A percentile compares a stretch with the other conserved stretches of the same genome.
These are phyloP conservation scores for Phoma sp. DNA, from an alignment of 2,329 filamentous ascomycete genomes.

Conservation along the genomic window DNA sequence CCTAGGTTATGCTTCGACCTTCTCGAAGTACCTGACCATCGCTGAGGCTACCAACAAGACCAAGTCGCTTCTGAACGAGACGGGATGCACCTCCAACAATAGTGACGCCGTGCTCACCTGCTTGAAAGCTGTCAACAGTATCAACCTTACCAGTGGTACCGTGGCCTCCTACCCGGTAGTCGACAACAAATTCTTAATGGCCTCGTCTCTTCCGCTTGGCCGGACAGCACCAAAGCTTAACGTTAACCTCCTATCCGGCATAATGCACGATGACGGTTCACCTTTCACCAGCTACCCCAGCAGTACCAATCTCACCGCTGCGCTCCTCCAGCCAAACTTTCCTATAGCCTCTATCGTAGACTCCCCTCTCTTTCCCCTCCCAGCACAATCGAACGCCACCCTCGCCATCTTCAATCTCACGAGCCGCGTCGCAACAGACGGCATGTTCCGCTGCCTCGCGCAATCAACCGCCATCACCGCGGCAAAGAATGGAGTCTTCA, in stretches of 20 bases:
- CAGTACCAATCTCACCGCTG: slow-evolving; percentile 29
- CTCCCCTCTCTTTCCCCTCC: slow-evolving; percentile 26
- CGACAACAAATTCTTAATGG: slow-evolving; percentile 41
- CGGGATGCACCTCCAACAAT: slow-evolving; percentile 28
- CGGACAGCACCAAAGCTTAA: slow-evolving; percentile 23
- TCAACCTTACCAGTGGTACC: slow-evolving; percentile 16
- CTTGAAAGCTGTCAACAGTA: slow-evolving; percentile 31
- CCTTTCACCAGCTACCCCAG: slow-evolving; percentile 40
- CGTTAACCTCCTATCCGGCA: slow-evolving; percentile 35
- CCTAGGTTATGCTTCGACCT: slow-evolving; percentile 28
- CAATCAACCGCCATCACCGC: slow-evolving; percentile 38
- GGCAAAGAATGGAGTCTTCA: slow-evolving; percentile 33
- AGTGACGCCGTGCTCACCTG: slow-evolving; percentile 27
- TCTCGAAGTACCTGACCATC: slow-evolving; percentile 36
- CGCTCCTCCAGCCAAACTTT: slow-evolving; percentile 22
- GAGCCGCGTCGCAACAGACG: slow-evolving; percentile 40
- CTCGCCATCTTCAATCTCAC: slow-evolving; percentile 44
- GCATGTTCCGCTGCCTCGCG: slow-evolving; percentile 40
- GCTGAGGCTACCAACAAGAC: slow-evolving; percentile 30
- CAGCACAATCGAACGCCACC: slow-evolving; percentile 42
- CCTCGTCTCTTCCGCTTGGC: slow-evolving; percentile 29
- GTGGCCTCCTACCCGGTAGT: slow-evolving; percentile 39
- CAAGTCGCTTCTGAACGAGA: slow-evolving; percentile 31
- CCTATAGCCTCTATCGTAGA: slow-evolving; percentile 17
- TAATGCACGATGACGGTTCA: slow-evolving; percentile 43